phyloP scores from a whole-genome alignment of 331 rosid genomes.

The Prunus yedoensis region DNA sequence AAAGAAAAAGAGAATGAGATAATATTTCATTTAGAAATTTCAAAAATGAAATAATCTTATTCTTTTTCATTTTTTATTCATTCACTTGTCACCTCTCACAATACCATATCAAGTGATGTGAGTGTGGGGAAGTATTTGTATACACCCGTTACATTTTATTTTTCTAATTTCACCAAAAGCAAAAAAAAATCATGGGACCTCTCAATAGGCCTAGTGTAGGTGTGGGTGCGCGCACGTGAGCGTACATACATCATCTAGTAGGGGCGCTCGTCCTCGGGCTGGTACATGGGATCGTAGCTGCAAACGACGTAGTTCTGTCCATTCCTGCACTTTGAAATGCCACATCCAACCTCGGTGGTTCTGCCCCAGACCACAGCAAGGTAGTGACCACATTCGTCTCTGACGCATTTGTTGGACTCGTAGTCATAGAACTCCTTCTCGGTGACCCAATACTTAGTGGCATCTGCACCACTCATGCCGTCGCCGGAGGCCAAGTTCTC shows the following conservation, averaged over 20 bases:
- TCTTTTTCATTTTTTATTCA: neutral
- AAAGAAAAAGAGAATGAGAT: neutral
- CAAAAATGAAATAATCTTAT: neutral
- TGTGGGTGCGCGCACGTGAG: neutral
- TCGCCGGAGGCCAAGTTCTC: slow-evolving; percentile 11
- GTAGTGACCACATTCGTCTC: slow-evolving; percentile 27
- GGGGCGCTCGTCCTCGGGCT: slow-evolving; percentile 35
- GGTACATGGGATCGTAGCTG: slow-evolving; percentile 46
- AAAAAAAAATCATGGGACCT: neutral
- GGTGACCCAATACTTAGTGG: slow-evolving; percentile 22
- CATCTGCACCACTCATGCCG: slow-evolving; percentile 11
- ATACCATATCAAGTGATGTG: neutral
- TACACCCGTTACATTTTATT: neutral
- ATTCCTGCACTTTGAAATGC: slow-evolving; percentile 34
- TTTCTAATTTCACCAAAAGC: neutral
- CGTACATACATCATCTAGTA: slow-evolving; percentile 19
- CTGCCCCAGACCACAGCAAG: slow-evolving; percentile 26
- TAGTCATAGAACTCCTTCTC: slow-evolving; percentile 25
- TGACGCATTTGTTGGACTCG: slow-evolving; percentile 4
- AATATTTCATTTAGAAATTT: neutral
- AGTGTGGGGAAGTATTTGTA: neutral
- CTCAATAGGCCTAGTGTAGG: neutral
- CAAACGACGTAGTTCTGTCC: slow-evolving; percentile 27
- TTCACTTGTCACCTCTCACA: neutral
- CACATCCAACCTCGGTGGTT: slow-evolving; percentile 27